Conservation (phyloP, 257 asterid species). For the Cruciata laevipes region DNA sequence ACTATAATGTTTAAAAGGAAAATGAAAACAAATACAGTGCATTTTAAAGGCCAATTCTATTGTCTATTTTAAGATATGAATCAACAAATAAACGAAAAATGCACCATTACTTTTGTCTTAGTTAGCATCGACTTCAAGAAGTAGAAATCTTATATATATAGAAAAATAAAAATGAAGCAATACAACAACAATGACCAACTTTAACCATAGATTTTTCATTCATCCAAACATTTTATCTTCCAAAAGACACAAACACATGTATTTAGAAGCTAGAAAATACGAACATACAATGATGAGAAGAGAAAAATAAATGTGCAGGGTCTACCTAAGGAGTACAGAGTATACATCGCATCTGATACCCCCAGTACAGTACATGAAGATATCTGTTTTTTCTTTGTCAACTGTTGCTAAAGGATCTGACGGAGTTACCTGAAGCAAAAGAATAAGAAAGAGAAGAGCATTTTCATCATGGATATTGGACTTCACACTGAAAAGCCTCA, state of each 20-base stretch:
- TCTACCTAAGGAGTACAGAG: conserved; percentile 81
- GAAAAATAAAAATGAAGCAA: not conserved
- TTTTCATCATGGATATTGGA: not conserved
- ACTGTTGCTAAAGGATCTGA: conserved; percentile 77
- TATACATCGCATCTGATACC: conserved; percentile 96
- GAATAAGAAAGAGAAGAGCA: not conserved
- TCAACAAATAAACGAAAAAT: not conserved
- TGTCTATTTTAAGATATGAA: not conserved
- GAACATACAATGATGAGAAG: not conserved
- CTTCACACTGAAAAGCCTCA: not conserved
- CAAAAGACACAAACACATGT: not conserved
- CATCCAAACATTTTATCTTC: not conserved
- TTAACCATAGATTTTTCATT: not conserved
- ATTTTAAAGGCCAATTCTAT: not conserved
- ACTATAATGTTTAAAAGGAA: not conserved
- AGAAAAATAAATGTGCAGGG: conserved; percentile 15
- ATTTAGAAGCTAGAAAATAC: not conserved
- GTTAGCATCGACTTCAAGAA: not conserved
- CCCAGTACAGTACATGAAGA: conserved; percentile 96
- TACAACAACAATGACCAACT: not conserved
- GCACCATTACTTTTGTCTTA: not conserved
- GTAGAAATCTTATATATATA: not conserved
- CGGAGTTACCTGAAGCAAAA: conserved; percentile 34
- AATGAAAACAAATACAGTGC: no score
- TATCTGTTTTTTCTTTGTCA: conserved; percentile 72